Evolutionary conservation across 805 yeast genomes (phyloP).

Genomic region (Sungouiozyma ichnusensis): DNA sequence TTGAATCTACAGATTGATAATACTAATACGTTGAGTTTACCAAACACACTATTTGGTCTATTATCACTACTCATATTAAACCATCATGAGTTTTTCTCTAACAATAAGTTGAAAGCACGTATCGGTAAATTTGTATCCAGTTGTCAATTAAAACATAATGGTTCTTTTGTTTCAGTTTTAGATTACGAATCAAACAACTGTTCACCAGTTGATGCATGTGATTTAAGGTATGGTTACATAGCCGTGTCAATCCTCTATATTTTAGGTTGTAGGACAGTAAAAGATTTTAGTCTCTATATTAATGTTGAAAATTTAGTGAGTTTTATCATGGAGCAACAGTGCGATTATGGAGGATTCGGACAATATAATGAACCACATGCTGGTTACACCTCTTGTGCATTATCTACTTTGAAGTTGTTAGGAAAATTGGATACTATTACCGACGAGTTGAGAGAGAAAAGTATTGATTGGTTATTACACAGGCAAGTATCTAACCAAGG

Average conservation of each 20-base stretch:
- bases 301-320: conserved; percentile 31
- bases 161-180: conserved; percentile 44
- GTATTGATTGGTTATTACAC: conserved; percentile 51
- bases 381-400: conserved; percentile 79
- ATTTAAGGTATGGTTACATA: conserved; percentile 63
- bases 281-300: conserved; percentile 30
- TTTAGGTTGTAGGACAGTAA: conserved; percentile 24
- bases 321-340: conserved; percentile 31
- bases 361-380: conserved; percentile 61
- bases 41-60: conserved; percentile 66
- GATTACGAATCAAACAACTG: conserved; percentile 27
- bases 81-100: conserved; percentile 31
- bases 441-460: conserved; percentile 26
- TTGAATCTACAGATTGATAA: conserved; percentile 8
- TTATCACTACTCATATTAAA: conserved; percentile 46
- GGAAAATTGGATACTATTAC: conserved; percentile 18
- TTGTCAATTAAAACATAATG: conserved; percentile 51
- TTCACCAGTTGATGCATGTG: conserved; percentile 45
- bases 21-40: conserved; percentile 41
- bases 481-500: conserved; percentile 38
- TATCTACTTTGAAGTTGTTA: conserved; percentile 46
- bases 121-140: conserved; percentile 43
- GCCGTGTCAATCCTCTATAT: conserved; percentile 56
- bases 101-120: conserved; percentile 30
- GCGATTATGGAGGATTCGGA: conserved; percentile 67